Conservation (phyloP, 495 filamentous ascomycete species). For the Podospora australis region DNA sequence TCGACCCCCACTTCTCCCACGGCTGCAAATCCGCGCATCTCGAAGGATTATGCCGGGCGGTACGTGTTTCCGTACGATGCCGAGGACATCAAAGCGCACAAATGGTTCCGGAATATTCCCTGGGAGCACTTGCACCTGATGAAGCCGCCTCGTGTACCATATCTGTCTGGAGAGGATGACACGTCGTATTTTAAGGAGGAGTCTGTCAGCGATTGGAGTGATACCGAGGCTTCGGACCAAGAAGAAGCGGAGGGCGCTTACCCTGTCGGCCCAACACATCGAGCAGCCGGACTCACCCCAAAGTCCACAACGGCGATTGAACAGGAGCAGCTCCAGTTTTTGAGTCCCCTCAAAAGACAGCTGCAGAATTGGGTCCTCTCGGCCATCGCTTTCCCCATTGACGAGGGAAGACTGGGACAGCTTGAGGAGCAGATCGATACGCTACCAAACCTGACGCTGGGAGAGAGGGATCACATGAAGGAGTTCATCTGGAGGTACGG, state of each 20-base stretch:
- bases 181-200: conserved; percentile 88
- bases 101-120: conserved; percentile 60
- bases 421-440: conserved; percentile 42
- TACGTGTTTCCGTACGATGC: conserved; percentile 76
- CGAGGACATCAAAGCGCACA: conserved; percentile 70
- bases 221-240: conserved; percentile 15
- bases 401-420: conserved; percentile 35
- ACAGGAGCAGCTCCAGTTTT: conserved; percentile 27
- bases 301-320: background rate
- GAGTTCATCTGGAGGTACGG: conserved; percentile 20
- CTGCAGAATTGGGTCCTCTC: conserved; percentile 34
- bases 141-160: conserved; percentile 70
- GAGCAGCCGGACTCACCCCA: background rate
- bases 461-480: conserved; percentile 32
- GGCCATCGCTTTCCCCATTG: conserved; percentile 38
- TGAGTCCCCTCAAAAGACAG: conserved; percentile 25
- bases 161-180: conserved; percentile 63
- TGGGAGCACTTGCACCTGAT: conserved; percentile 64
- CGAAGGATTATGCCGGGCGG: conserved; percentile 32
- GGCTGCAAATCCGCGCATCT: background rate
- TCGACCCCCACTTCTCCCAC: background rate
- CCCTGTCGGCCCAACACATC: background rate
- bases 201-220: conserved; percentile 52
- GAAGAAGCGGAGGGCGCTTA: conserved; percentile 12
- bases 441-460: conserved; percentile 12